These are phyloP conservation scores for Fusarium kyushuense DNA, from an alignment of 2,329 filamentous ascomycete genomes.

Conservation along the genomic window DNA sequence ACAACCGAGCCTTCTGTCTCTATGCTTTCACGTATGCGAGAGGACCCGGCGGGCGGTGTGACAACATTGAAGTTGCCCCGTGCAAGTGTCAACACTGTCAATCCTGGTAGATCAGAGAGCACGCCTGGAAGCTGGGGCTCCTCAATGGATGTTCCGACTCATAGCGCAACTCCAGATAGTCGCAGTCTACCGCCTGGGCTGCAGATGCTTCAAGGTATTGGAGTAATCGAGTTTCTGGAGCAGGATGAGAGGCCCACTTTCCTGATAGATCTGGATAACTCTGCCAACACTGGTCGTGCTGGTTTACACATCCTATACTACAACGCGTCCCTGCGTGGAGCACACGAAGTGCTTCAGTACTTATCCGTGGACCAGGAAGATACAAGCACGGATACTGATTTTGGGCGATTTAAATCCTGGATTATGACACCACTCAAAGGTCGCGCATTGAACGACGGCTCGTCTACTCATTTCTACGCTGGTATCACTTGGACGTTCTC, in stretches of 20 bases:
- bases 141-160: constrained; percentile 64
- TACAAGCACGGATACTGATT: constrained; percentile 60
- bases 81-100: constrained; percentile 63
- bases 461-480: constrained; percentile 70
- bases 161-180: constrained; percentile 65
- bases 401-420: constrained; percentile 77
- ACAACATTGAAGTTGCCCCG: constrained; percentile 68
- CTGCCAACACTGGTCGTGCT: constrained; percentile 64
- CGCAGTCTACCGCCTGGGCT: constrained; percentile 61
- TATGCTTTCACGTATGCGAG: constrained; percentile 61
- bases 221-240: constrained; percentile 79
- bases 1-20: constrained; percentile 58
- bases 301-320: constrained; percentile 73
- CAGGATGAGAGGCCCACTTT: constrained; percentile 82
- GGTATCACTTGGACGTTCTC: constrained; percentile 77
- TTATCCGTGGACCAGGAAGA: constrained; percentile 64
- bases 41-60: constrained; percentile 58
- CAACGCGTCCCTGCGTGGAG: constrained; percentile 74
- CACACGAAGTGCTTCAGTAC: constrained; percentile 66
- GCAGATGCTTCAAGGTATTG: constrained; percentile 71
- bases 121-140: constrained; percentile 66
- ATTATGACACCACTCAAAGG: constrained; percentile 67
- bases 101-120: constrained; percentile 62
- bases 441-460: constrained; percentile 64
- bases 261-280: constrained; percentile 75